A percentile compares a stretch with the other conserved stretches of the same genome.
Conservation (phyloP, 208 protist species). For the Endotrypanum monterogeii region DNA sequence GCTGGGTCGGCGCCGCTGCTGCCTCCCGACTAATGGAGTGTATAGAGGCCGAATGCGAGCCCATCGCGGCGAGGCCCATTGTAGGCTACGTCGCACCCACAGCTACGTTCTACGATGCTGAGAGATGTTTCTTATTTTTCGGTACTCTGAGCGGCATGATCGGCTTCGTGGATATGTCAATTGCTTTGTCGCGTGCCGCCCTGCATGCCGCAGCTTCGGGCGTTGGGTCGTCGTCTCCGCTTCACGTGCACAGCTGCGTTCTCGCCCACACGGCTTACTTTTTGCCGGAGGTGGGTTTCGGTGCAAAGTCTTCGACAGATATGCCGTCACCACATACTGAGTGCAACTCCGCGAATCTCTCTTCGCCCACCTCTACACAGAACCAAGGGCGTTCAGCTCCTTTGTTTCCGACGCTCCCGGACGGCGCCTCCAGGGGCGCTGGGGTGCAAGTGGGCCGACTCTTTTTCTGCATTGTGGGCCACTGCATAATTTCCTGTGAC, state of each 20-base stretch:
- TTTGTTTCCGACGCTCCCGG: background rate
- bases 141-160: conserved; percentile 69
- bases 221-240: conserved; percentile 28
- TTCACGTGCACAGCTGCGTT: conserved; percentile 47
- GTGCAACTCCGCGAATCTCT: background rate
- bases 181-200: conserved; percentile 48
- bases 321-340: background rate
- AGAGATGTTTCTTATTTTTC: conserved; percentile 59
- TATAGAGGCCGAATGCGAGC: conserved; percentile 32
- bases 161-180: conserved; percentile 69
- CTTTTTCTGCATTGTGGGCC: conserved; percentile 46
- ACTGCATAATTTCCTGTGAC: conserved; percentile 64
- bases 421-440: background rate
- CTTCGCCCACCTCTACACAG: background rate
- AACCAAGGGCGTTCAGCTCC: background rate
- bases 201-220: conserved; percentile 45
- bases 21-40: conserved; percentile 46
- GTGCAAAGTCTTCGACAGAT: background rate
- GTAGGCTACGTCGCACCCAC: conserved; percentile 78
- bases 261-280: conserved; percentile 39
- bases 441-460: conserved; percentile 42
- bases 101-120: conserved; percentile 54
- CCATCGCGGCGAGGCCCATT: conserved; percentile 56
- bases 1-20: conserved; percentile 44
- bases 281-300: background rate